Evolutionary conservation across 2,329 filamentous ascomycete genomes (phyloP), one percentile per base, ranked within the genome.

Genomic region (Aspergillus texensis): DNA sequence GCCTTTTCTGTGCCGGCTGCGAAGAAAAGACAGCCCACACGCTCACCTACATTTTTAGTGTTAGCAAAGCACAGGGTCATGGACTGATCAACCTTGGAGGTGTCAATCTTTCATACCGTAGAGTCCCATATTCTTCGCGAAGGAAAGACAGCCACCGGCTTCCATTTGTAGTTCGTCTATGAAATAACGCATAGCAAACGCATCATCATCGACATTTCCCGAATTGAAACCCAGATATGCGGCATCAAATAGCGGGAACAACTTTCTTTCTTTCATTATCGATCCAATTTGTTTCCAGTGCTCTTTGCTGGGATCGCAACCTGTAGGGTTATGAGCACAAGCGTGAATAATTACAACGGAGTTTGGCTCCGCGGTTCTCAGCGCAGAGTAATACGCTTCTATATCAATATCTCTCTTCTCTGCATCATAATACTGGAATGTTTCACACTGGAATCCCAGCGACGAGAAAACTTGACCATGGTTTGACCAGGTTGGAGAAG

Each of bases 241-340:
- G 1, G 71, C 62, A 48, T 75, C 73, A 36, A 75, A 74, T 1
- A 98, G 96, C 70, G 94, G 94, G 80, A 98, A 96, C 75, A 96
- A 92, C 65, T 86, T 86, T 80, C 90, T 91, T 71, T 86, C 79
- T 71, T 86, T 87, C 76, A 97, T 88, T 45, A 96, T 79, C 36
- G 83, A 79, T 46, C 93, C 93, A 61, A 98, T 87, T 81, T 96
- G 86, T 77, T 89, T 91, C 94, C 94, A 98, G 81, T 98, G 94
- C 53, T 94, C 91, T 68, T 89, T 84, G 24, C 91, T 96, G 2
- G 93, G 93, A 79, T 98, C 94, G 65, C 97, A 93, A 58, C 95
- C 94, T 0, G 94, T 98, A 28, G 95, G 95, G 82, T 98, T 98
- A 83, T 98, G 95, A 32, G 95, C 94, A 77, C 95, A 98, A 65